Conservation (phyloP, 352 stramenopile genomes). For the Pythium aphanidermatum region DNA sequence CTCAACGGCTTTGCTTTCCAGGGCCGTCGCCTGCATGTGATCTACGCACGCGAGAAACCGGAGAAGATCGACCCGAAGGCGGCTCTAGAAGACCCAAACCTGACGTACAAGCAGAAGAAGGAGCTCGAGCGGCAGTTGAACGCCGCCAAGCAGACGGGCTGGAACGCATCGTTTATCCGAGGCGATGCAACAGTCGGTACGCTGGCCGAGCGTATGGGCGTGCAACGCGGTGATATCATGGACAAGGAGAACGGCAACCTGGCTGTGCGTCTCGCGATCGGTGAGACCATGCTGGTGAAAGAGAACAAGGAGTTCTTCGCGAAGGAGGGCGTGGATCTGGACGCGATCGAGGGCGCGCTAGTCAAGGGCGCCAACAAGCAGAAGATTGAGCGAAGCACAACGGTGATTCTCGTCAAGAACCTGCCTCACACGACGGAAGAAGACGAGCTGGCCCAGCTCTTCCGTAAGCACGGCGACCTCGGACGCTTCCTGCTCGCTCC, state of each 20-base stretch:
- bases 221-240: slow-evolving; percentile 94
- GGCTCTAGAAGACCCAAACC: slow-evolving; percentile 50
- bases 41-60: slow-evolving; percentile 78
- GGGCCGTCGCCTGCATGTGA: slow-evolving; percentile 93
- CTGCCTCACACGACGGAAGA: slow-evolving; percentile 92
- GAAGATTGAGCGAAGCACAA: slow-evolving; percentile 90
- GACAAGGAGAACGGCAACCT: slow-evolving; percentile 95
- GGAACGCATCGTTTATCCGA: slow-evolving; percentile 93
- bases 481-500: slow-evolving; percentile 87
- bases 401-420: slow-evolving; percentile 97
- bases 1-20: slow-evolving; percentile 95
- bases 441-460: slow-evolving; percentile 94
- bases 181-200: slow-evolving; percentile 71
- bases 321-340: slow-evolving; percentile 92
- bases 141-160: slow-evolving; percentile 81
- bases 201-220: slow-evolving; percentile 77
- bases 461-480: slow-evolving; percentile 88
- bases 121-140: slow-evolving; percentile 86
- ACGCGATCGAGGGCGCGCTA: slow-evolving; percentile 86
- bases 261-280: slow-evolving; percentile 96
- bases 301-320: slow-evolving; percentile 98
- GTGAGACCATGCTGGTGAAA: slow-evolving; percentile 97
- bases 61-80: slow-evolving; percentile 55
- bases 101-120: slow-evolving; percentile 89
- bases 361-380: slow-evolving; percentile 39